Base-by-base conservation (phyloP, 2,329 filamentous ascomycete genomes). In the Orbilia quercus region DNA sequence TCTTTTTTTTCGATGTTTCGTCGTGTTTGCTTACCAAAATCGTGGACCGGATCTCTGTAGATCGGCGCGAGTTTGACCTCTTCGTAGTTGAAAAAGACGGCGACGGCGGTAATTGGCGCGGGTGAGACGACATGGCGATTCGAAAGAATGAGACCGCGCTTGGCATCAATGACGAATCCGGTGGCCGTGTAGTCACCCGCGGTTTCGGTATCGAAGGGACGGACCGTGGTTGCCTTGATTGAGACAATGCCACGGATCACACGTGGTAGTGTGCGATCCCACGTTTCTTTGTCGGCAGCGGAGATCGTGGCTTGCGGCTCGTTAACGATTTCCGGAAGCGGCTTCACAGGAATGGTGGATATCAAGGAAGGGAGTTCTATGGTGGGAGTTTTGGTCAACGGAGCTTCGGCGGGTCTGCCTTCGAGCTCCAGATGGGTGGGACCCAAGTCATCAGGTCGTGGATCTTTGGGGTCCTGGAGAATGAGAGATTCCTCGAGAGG, bases 51-150 rank as follows among this genome's bases (percentile, higher is more conserved):
- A 59, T 78, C 77, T 50, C 77, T 75, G 50, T 78, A 78, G 31
- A 78, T 77, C 4, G 77, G 77, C 38, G 76, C 74, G 28, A 77
- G 76, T 22, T 77, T 77, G 18, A 78, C 76, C 51, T 78, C 77
- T 28, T 78, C 77, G 45, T 78, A 78, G 48, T 78, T 78, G 51
- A 78, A 76, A 42, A 78, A 78, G 18, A 78, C 76, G 2, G 77
- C 77, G 11, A 78, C 77, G n/a, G 76, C 77, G 18, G 77, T 78
- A 40, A 78, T 77, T 36, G 77, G 77, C 16, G 77, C 77, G 5
- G 77, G 77, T 16, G 76, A 77, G 51, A 78, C 77, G 20, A 78
- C 77, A 71, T 78, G 77, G 23, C 77, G 75, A 51, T 78, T 78
- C 9, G 77, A 78, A 2, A 78, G 70, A 42, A 78, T 78, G 40